Percentiles rank a stretch among this genome's conserved stretches.
Evolutionary conservation across 2,329 filamentous ascomycete species (phyloP).

Genomic region (Talaromyces pinophilus): DNA sequence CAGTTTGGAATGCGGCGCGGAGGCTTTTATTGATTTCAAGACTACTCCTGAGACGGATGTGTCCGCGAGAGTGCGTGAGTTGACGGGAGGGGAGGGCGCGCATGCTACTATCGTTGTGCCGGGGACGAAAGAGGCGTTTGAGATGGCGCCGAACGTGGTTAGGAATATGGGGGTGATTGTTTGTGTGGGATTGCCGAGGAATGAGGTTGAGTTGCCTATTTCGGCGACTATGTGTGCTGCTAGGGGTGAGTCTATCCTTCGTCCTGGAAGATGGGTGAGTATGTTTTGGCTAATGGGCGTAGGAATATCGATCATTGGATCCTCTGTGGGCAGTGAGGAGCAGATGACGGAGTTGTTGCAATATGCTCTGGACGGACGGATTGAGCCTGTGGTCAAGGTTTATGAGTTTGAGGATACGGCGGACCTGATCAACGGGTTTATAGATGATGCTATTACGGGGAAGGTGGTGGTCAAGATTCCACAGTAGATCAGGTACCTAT

Average conservation of each 20-base stretch:
- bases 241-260: neutral
- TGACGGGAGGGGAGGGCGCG: slow-evolving; percentile 1
- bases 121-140: neutral
- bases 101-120: slow-evolving; percentile 10
- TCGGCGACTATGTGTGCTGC: slow-evolving; percentile 1
- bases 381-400: neutral
- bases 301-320: slow-evolving; percentile 4
- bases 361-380: neutral
- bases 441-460: slow-evolving; percentile 1
- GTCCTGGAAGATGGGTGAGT: no score
- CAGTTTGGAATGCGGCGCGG: neutral
- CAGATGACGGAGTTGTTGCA: neutral
- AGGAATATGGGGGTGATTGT: neutral
- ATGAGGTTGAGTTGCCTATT: neutral
- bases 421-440: neutral
- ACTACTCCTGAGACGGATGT: neutral
- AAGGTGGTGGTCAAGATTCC: slow-evolving; percentile 11
- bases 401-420: slow-evolving; percentile 1
- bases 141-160: neutral
- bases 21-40: neutral
- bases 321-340: slow-evolving; percentile 1
- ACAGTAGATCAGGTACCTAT: neutral
- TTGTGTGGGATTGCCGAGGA: slow-evolving; percentile 13
- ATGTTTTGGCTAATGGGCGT: neutral
- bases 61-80: neutral